Percentiles rank a stretch among this genome's conserved stretches.
Conservation (phyloP, 176 grass and related monocot genomes). For the Avena atlantica region DNA sequence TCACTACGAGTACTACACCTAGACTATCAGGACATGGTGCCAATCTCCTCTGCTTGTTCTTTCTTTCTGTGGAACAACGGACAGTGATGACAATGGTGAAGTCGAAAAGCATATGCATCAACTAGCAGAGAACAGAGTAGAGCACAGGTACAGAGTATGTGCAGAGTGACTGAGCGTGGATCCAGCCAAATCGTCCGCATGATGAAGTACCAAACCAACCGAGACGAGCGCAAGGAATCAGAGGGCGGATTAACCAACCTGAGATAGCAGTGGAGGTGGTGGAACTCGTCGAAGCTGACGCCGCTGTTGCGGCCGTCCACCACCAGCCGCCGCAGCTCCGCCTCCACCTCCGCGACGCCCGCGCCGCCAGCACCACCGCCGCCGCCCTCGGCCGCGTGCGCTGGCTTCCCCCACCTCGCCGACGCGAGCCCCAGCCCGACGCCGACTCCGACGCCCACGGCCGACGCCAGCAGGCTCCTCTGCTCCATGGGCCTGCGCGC, state of each 20-base stretch:
- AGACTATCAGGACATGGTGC: too few relatives aligned
- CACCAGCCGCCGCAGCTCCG: conserved; percentile 74
- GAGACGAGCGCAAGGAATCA: neutral
- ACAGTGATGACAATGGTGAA: too few relatives aligned
- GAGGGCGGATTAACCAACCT: conserved; percentile 41
- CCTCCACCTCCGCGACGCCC: conserved; percentile 58
- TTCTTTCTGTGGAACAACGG: too few relatives aligned
- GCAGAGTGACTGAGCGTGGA: too few relatives aligned
- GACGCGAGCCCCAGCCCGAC: conserved; percentile 86
- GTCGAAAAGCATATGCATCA: too few relatives aligned
- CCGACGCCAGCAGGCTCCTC: conserved; percentile 82
- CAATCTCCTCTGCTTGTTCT: too few relatives aligned
- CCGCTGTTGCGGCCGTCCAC: conserved; percentile 65
- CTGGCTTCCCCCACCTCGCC: conserved; percentile 46
- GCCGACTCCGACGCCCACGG: conserved; percentile 79
- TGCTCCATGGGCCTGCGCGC: conserved; percentile 71
- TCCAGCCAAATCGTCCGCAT: too few relatives aligned
- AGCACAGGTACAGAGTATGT: too few relatives aligned
- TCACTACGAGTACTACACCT: too few relatives aligned
- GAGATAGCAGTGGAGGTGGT: conserved; percentile 83
- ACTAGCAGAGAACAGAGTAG: too few relatives aligned
- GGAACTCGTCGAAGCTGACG: conserved; percentile 84
- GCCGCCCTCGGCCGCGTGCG: neutral
- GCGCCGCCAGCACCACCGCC: neutral
- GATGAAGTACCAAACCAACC: too few relatives aligned